phyloP scores from a whole-genome alignment of 2,329 filamentous ascomycete genomes.

The Graphium sp. region DNA sequence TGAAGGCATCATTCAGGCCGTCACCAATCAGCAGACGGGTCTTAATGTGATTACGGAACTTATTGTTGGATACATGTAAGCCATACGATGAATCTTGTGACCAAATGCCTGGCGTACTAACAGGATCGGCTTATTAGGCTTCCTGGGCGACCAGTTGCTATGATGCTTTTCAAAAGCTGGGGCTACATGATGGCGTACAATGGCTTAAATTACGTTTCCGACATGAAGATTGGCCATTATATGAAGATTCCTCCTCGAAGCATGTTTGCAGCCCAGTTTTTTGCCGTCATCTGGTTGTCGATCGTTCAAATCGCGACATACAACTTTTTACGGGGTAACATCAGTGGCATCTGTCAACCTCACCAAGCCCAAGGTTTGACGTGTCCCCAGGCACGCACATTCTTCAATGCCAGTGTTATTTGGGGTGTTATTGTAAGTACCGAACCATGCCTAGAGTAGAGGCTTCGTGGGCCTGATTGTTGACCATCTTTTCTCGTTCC shows the following conservation, averaged over 20 bases:
- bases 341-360: slow-evolving; percentile 31
- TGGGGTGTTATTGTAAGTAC: slow-evolving; percentile 49
- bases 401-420: slow-evolving; percentile 42
- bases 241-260: slow-evolving; percentile 34
- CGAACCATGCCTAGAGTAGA: no score
- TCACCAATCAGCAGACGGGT: slow-evolving; percentile 29
- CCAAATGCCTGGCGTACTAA: no score
- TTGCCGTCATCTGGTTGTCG: slow-evolving; percentile 21
- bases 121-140: no score
- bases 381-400: slow-evolving; percentile 39
- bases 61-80: slow-evolving; percentile 30
- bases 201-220: slow-evolving; percentile 26
- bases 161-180: slow-evolving; percentile 31
- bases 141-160: slow-evolving; percentile 27
- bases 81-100: no score
- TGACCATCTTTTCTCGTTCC: no score
- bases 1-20: slow-evolving; percentile 26
- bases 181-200: slow-evolving; percentile 28
- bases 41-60: slow-evolving; percentile 31
- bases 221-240: slow-evolving; percentile 34
- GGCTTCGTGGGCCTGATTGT: no score
- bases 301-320: slow-evolving; percentile 19
- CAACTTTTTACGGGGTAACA: slow-evolving; percentile 25
- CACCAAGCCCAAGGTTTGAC: slow-evolving; percentile 31
- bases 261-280: slow-evolving; percentile 26